phyloP scores from a whole-genome alignment of 768 basidiomycete species.

The Candolleomyces eurysporus region DNA sequence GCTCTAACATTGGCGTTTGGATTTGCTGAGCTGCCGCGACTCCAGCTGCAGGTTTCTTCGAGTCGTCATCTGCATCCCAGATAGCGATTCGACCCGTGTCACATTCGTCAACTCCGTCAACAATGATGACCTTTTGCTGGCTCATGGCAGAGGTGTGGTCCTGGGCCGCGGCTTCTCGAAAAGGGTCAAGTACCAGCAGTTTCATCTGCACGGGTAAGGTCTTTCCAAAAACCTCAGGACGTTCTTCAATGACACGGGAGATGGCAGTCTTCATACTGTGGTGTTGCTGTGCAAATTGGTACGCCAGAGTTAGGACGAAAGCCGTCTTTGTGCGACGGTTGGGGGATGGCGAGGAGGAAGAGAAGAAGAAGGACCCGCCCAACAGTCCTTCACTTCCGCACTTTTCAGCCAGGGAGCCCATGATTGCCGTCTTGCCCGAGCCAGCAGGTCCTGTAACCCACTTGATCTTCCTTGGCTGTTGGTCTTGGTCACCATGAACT shows the following conservation, averaged over 20 bases:
- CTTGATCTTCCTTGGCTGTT: background rate
- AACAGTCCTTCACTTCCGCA: background rate
- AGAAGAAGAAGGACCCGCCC: background rate
- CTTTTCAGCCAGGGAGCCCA: background rate
- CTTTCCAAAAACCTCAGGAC: background rate
- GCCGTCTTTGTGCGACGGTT: background rate
- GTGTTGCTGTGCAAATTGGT: background rate
- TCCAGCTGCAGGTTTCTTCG: too few species aligned
- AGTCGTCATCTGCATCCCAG: background rate
- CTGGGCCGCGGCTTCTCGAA: background rate
- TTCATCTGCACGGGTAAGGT: background rate
- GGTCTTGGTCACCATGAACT: background rate
- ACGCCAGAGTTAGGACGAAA: background rate
- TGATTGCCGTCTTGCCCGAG: background rate
- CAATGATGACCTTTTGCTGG: background rate
- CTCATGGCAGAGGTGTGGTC: background rate
- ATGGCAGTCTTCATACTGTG: background rate
- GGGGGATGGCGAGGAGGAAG: background rate
- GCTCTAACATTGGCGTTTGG: background rate
- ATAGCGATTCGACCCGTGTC: background rate
- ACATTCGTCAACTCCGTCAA: background rate
- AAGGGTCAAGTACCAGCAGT: background rate
- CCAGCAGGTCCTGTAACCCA: background rate
- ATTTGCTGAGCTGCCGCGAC: too few species aligned
- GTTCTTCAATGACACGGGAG: background rate